Evolutionary conservation across 148 eudicot species (phyloP).

Genomic region (Chenopodium quinoa): DNA sequence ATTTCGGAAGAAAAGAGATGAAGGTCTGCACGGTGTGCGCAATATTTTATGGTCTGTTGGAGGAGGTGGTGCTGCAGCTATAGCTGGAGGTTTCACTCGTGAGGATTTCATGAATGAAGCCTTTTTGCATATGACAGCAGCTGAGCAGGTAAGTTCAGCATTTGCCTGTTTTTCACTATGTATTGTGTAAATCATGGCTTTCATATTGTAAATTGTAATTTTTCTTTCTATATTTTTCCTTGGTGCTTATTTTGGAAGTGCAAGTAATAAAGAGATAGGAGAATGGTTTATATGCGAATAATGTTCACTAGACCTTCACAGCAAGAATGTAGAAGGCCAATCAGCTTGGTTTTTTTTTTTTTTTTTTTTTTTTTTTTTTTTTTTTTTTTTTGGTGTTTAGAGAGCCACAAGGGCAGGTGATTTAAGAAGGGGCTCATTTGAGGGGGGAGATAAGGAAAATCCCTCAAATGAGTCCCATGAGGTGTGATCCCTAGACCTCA

Average conservation of each 20-base stretch:
- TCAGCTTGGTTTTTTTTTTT: not conserved
- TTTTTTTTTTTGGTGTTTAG: too few relatives aligned
- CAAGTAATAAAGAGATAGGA: not conserved
- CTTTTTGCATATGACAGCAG: conserved; percentile 81
- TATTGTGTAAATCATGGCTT: not conserved
- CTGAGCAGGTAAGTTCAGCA: conserved; percentile 69
- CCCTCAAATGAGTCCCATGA: too few relatives aligned
- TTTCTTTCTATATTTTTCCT: not conserved
- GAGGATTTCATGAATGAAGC: conserved; percentile 96
- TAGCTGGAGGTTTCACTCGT: conserved; percentile 89
- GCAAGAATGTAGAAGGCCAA: not conserved
- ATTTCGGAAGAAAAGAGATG: conserved; percentile 61
- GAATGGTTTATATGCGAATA: not conserved
- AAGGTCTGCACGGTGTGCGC: conserved; percentile 95
- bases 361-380: too few relatives aligned
- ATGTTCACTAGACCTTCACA: not conserved
- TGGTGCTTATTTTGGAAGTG: conserved; percentile 10
- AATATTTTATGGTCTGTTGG: conserved; percentile 97
- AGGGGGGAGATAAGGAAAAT: too few relatives aligned
- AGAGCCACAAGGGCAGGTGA: too few relatives aligned
- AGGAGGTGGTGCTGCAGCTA: conserved; percentile 95
- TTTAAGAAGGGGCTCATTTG: too few relatives aligned
- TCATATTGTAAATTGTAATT: not conserved
- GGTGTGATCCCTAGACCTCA: too few relatives aligned
- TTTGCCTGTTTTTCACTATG: not conserved